Conservation (phyloP, 129 eudicot genomes). For the Tanacetum coccineum region DNA sequence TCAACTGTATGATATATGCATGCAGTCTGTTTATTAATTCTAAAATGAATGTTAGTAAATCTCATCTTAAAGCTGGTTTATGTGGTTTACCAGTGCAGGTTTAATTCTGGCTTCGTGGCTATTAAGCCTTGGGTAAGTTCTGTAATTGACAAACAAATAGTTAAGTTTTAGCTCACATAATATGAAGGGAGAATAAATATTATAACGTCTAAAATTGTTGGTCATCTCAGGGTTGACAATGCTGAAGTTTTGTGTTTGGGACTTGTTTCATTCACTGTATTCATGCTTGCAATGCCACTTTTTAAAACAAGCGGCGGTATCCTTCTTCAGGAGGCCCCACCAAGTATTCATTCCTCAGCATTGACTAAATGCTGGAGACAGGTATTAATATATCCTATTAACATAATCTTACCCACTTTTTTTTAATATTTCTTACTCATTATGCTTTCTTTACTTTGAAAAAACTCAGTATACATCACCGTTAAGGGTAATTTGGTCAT, state of each 20-base stretch:
- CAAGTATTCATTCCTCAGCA: slow-evolving; percentile 72
- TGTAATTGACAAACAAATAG: not conserved
- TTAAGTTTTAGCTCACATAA: not conserved
- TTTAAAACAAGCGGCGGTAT: slow-evolving; percentile 78
- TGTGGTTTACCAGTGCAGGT: slow-evolving; percentile 81
- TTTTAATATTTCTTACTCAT: not conserved
- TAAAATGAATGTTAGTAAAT: slow-evolving; percentile 11
- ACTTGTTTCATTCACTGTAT: slow-evolving; percentile 76
- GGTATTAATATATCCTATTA: slow-evolving; percentile 29
- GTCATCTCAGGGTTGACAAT: slow-evolving; percentile 66
- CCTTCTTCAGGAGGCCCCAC: slow-evolving; percentile 86
- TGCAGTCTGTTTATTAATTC: not conserved
- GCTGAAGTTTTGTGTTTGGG: slow-evolving; percentile 99
- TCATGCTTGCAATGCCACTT: slow-evolving; percentile 93
- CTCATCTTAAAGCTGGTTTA: slow-evolving; percentile 21
- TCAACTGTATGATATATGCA: not conserved
- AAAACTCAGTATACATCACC: too few relatives aligned
- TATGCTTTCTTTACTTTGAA: too few relatives aligned
- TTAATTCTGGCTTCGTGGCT: slow-evolving; percentile 94
- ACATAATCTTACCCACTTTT: not conserved
- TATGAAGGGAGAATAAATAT: not conserved
- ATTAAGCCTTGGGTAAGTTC: slow-evolving; percentile 73
- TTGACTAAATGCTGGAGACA: slow-evolving; percentile 91
- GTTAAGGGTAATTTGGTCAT: too few relatives aligned
- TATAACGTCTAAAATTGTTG: not conserved